phyloP scores from a whole-genome alignment of 1,284 basidiomycete genomes.

The Kalmanozyma brasiliensis region DNA sequence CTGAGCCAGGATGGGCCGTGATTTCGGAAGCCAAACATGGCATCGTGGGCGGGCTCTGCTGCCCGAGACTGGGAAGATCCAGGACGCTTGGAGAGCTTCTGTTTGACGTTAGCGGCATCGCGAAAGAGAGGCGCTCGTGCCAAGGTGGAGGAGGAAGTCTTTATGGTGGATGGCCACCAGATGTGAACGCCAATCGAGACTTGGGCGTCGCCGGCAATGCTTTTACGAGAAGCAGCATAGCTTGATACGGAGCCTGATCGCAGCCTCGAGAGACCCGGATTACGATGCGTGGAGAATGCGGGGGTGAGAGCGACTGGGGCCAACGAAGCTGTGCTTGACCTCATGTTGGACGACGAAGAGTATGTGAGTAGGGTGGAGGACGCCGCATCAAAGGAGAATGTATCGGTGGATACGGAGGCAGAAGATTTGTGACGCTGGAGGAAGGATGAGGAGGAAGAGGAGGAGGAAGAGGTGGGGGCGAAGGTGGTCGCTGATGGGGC shows the following conservation, averaged over 20 bases:
- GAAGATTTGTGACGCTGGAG: background rate
- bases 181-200: conserved; percentile 26
- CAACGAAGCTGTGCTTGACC: conserved; percentile 10
- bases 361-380: background rate
- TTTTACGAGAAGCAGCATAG: conserved; percentile 7
- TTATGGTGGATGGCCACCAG: conserved; percentile 36
- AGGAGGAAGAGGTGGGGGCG: background rate
- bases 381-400: background rate
- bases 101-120: conserved; percentile 44
- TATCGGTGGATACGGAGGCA: too few relatives aligned
- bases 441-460: background rate
- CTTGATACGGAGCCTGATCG: conserved; percentile 38
- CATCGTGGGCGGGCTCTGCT: conserved; percentile 23
- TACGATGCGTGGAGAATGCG: conserved; percentile 8
- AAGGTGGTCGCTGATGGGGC: background rate
- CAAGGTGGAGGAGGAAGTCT: conserved; percentile 29
- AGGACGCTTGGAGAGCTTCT: conserved; percentile 34
- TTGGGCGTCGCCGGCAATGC: conserved; percentile 21
- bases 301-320: conserved; percentile 1
- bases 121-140: conserved; percentile 42
- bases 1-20: conserved; percentile 37
- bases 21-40: conserved; percentile 30
- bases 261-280: conserved; percentile 13
- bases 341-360: conserved; percentile 12
- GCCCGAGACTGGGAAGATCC: conserved; percentile 8